These are phyloP conservation scores for Alternaria conjuncta DNA, from an alignment of 2,329 filamentous ascomycete genomes.

Conservation along the genomic window DNA sequence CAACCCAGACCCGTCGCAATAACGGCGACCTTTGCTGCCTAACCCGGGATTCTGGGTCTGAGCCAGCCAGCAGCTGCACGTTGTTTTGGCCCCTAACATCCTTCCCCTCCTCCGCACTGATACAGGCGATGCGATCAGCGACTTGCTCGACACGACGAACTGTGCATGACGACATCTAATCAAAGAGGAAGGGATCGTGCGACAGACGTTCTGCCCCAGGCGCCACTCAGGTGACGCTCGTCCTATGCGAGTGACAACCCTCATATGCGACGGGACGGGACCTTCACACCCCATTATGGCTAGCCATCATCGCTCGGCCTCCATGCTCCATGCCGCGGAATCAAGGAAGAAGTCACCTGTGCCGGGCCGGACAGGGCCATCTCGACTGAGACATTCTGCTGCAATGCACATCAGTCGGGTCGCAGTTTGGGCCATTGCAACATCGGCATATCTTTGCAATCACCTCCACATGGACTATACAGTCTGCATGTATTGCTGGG, in stretches of 20 bases:
- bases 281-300: neutral
- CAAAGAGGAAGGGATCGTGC: neutral
- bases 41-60: constrained; percentile 17
- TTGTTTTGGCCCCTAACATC: constrained; percentile 7
- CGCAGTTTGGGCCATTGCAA: constrained; percentile 8
- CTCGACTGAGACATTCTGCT: constrained; percentile 22
- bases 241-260: constrained; percentile 19
- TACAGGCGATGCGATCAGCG: constrained; percentile 6
- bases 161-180: neutral
- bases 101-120: constrained; percentile 5
- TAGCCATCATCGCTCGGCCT: constrained; percentile 10
- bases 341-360: neutral
- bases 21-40: constrained; percentile 18
- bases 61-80: constrained; percentile 10
- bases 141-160: neutral
- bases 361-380: constrained; percentile 10
- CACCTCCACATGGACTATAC: constrained; percentile 2
- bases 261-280: constrained; percentile 6
- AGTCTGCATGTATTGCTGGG: constrained; percentile 3
- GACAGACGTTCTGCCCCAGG: neutral
- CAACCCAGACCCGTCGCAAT: constrained; percentile 8
- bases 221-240: constrained; percentile 22
- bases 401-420: constrained; percentile 10
- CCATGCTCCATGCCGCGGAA: constrained; percentile 8
- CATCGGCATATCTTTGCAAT: constrained; percentile 11